A percentile compares a stretch with the other conserved stretches of the same genome.
Evolutionary conservation across 108 stramenopile species (phyloP).

Genomic region (Pseudonitzschia delicatissima): DNA sequence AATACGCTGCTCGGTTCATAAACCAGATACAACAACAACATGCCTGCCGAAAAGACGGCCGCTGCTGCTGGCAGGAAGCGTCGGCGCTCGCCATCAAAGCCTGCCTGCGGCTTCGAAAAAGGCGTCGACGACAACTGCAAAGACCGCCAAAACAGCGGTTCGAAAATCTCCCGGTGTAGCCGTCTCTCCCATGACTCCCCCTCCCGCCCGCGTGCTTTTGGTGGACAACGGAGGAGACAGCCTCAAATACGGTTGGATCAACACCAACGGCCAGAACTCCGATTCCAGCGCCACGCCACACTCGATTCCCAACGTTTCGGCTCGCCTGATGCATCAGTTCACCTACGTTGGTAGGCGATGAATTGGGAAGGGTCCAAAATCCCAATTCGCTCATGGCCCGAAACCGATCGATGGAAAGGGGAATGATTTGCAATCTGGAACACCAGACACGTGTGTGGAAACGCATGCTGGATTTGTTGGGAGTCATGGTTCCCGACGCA

Average conservation of each 20-base stretch:
- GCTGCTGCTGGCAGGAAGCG: too few relatives aligned
- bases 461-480: conserved; percentile 52
- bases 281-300: conserved; percentile 27
- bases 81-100: too few relatives aligned
- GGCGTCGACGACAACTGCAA: too few relatives aligned
- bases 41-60: too few relatives aligned
- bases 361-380: conserved; percentile 55
- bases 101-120: too few relatives aligned
- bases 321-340: conserved; percentile 75
- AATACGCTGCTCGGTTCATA: too few relatives aligned
- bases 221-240: conserved; percentile 86
- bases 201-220: conserved; percentile 46
- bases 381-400: conserved; percentile 47
- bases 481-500: conserved; percentile 34
- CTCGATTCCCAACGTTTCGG: conserved; percentile 66
- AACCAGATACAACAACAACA: too few relatives aligned
- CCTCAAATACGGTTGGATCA: conserved; percentile 70
- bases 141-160: too few relatives aligned
- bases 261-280: too few relatives aligned
- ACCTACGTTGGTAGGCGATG: conserved; percentile 67
- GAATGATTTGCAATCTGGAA: conserved; percentile 60
- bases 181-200: conserved; percentile 7
- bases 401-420: conserved; percentile 64
- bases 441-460: conserved; percentile 83
- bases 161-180: too few relatives aligned